Conservation (phyloP, 2,329 filamentous ascomycete genomes). For the Clonostachys rhizophaga region DNA sequence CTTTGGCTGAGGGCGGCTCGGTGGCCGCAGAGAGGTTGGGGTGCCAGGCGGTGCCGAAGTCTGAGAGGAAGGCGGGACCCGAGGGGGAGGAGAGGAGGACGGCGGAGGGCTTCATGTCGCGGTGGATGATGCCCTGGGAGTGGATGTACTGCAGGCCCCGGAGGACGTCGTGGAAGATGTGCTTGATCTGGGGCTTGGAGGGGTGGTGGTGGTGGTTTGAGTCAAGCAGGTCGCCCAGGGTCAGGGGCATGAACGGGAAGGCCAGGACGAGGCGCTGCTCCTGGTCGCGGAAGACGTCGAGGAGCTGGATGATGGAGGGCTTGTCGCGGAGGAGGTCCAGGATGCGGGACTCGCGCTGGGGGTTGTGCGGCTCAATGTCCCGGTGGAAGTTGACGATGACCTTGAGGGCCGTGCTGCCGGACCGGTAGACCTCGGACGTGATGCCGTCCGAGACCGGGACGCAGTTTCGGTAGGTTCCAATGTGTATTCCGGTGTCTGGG, state of each 20-base stretch:
- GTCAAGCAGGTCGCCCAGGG: slow-evolving; percentile 48
- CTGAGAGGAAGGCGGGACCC: slow-evolving; percentile 74
- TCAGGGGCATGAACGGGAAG: slow-evolving; percentile 78
- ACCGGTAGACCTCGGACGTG: slow-evolving; percentile 80
- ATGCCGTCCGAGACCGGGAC: slow-evolving; percentile 60
- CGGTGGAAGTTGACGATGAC: slow-evolving; percentile 67
- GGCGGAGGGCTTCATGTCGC: slow-evolving; percentile 92
- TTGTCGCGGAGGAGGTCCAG: slow-evolving; percentile 50
- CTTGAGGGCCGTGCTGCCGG: slow-evolving; percentile 66
- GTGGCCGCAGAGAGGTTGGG: slow-evolving; percentile 48
- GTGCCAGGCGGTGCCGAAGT: slow-evolving; percentile 92
- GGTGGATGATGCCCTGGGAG: slow-evolving; percentile 73
- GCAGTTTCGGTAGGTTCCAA: slow-evolving; percentile 51
- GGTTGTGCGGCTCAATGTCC: slow-evolving; percentile 77
- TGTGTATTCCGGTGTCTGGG: slow-evolving; percentile 29
- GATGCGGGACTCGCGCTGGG: slow-evolving; percentile 73
- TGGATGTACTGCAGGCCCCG: slow-evolving; percentile 70
- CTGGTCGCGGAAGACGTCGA: slow-evolving; percentile 70
- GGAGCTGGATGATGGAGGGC: slow-evolving; percentile 62
- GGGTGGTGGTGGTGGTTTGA: background rate
- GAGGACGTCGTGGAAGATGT: slow-evolving; percentile 64
- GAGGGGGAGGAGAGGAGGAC: slow-evolving; percentile 64
- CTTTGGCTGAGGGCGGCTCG: slow-evolving; percentile 68
- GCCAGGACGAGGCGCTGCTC: slow-evolving; percentile 70
- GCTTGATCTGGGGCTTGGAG: slow-evolving; percentile 12